These are phyloP conservation scores for Parathielavia appendiculata DNA, from an alignment of 495 filamentous ascomycete species.

Conservation along the genomic window DNA sequence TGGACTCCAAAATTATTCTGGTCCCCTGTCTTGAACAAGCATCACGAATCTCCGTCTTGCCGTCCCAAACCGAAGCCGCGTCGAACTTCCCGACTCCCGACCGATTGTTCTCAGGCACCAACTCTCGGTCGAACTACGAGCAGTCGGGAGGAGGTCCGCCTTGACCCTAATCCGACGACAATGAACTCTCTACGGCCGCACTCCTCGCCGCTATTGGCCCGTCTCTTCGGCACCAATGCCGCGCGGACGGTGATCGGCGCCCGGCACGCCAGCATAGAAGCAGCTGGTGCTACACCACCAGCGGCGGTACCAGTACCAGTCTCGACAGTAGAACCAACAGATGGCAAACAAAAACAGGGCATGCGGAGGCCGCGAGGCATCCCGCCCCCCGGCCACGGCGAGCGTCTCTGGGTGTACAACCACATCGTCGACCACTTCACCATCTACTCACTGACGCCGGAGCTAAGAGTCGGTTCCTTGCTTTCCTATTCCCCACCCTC, in stretches of 20 bases:
- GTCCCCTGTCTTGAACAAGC: conserved; percentile 5
- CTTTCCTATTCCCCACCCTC: neutral
- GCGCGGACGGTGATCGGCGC: conserved; percentile 5
- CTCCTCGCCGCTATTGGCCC: conserved; percentile 6
- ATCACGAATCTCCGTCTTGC: conserved; percentile 5
- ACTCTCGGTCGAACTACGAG: neutral
- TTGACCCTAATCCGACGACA: neutral
- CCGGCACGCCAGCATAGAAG: conserved; percentile 12
- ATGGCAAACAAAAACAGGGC: conserved; percentile 11
- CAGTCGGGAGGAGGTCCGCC: neutral
- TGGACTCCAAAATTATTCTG: conserved; percentile 27
- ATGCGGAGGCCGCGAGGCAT: neutral
- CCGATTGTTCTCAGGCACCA: neutral
- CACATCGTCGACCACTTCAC: conserved; percentile 78
- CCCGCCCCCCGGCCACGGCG: conserved; percentile 47
- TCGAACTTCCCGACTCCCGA: conserved; percentile 4
- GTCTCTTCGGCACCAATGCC: conserved; percentile 2
- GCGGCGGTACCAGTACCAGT: neutral
- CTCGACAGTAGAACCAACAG: neutral
- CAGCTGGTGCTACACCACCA: neutral
- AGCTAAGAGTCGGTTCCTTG: conserved; percentile 55
- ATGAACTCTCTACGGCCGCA: conserved; percentile 12
- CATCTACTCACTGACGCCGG: conserved; percentile 68
- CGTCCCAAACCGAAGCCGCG: conserved; percentile 4
- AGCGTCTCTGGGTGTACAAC: conserved; percentile 75